phyloP scores from a whole-genome alignment of 306 rosid species.

The Corylus heterophylla region DNA sequence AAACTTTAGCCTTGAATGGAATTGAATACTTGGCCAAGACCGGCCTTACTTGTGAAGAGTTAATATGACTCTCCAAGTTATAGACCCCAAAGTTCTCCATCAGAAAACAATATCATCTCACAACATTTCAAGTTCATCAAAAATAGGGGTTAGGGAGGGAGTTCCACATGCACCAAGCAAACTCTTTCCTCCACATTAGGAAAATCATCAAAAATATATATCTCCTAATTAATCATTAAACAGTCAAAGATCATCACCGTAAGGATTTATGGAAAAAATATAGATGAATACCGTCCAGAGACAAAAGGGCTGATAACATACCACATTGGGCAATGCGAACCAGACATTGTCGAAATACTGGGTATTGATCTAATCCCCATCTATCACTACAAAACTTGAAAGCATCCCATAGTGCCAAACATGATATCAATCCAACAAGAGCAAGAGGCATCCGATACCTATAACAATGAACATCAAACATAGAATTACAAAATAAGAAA shows the following conservation, averaged over 20 bases:
- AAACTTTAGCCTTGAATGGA: too few species aligned
- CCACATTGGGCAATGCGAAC: slow-evolving; percentile 80
- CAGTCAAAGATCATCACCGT: neutral
- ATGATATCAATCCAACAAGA: slow-evolving; percentile 73
- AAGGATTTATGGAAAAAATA: neutral
- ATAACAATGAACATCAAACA: slow-evolving; percentile 27
- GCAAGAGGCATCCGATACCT: slow-evolving; percentile 94
- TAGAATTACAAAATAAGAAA: slow-evolving; percentile 19
- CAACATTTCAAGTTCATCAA: too few species aligned
- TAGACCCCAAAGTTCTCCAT: neutral
- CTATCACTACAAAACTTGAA: slow-evolving; percentile 60
- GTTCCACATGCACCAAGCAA: neutral
- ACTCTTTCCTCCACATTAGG: neutral
- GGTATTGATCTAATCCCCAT: slow-evolving; percentile 71
- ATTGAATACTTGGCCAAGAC: neutral
- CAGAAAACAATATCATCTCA: neutral
- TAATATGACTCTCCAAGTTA: neutral
- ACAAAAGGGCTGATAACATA: slow-evolving; percentile 34
- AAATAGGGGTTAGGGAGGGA: neutral
- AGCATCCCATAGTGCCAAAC: slow-evolving; percentile 82
- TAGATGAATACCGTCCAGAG: slow-evolving; percentile 9
- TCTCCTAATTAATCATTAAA: neutral
- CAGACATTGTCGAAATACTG: slow-evolving; percentile 56
- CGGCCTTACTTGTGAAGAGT: neutral
- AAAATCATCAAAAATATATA: neutral